Percentiles rank a stretch among this genome's conserved stretches.
phyloP scores from a whole-genome alignment of 2,329 filamentous ascomycete genomes.

The Aspergillus ibericus region DNA sequence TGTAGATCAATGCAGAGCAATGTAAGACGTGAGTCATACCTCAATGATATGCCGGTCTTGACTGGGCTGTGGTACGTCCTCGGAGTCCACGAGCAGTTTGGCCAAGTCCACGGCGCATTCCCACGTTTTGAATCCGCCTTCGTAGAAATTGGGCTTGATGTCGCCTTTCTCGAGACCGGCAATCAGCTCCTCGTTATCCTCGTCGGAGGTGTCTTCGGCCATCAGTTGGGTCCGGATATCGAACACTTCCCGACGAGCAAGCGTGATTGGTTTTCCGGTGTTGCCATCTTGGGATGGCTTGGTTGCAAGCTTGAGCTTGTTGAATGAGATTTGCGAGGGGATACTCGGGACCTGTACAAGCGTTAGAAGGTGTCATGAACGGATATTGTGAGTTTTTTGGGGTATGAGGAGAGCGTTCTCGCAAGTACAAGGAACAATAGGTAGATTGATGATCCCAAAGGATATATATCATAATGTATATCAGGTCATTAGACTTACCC shows the following conservation, averaged over 20 bases:
- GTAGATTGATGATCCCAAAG: too few species aligned
- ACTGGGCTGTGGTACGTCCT: conserved; percentile 13
- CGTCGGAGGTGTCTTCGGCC: conserved; percentile 53
- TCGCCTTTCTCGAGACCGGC: conserved; percentile 56
- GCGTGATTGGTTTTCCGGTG: conserved; percentile 19
- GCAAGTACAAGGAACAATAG: too few species aligned
- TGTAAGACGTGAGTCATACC: conserved; percentile 19
- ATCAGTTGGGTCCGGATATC: conserved; percentile 65
- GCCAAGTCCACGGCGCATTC: conserved; percentile 64
- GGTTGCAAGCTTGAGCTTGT: conserved; percentile 52
- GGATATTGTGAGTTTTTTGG: too few species aligned
- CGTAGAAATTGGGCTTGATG: conserved; percentile 61
- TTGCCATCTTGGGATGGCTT: conserved; percentile 22
- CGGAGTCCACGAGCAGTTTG: conserved; percentile 31
- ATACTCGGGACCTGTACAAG: conserved; percentile 51
- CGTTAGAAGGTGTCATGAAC: conserved; percentile 11
- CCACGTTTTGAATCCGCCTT: conserved; percentile 70
- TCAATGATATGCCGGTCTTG: conserved; percentile 44
- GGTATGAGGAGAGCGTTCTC: too few species aligned
- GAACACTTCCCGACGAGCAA: conserved; percentile 62
- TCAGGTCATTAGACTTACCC: conserved; percentile 42
- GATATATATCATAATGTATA: not conserved
- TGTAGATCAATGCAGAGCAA: not conserved
- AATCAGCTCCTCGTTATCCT: conserved; percentile 46
- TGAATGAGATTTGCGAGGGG: conserved; percentile 62